Evolutionary conservation across 2,329 filamentous ascomycete species (phyloP), one percentile per base, ranked within the genome.

Genomic region (Diplocarpon rosae): DNA sequence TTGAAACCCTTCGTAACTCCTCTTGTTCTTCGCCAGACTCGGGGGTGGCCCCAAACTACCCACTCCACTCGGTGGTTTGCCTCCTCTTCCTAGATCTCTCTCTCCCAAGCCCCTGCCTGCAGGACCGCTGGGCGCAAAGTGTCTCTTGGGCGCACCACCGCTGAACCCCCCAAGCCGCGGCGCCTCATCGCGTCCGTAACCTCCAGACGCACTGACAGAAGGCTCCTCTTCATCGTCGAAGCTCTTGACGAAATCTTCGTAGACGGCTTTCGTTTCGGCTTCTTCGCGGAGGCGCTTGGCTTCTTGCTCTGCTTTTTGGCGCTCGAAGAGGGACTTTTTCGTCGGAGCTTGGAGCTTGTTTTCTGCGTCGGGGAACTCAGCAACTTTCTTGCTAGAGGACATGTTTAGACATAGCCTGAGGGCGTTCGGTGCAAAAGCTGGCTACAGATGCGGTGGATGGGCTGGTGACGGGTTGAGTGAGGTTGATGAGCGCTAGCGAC

Each of bases 281-380:
- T 83, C 83, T 64, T 94, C 89, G 54, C 86, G 76, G 55, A 77
- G 74, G 47, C 85, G 80, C 67, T 95, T 95, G 17, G 86, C 87
- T 69, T 94, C 87, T 45, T 85, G 85, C 62, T 94, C 87, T 48
- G 85, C 85, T 63, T 85, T 87, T 63, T 93, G 85, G 56, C 82
- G 81, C 66, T 95, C 89, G 62, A 93, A 95, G 20, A 83, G 73
- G 15, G 87, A 93, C 61, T 92, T 85, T 65, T 89, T 92, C 50
- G 80, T 74, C 0, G 85, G 79, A 39, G 85, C 85, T 45, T 83
- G 77, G 40, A 92, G 78, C 65, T 93, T 94, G 41, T 80, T 75
- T 45, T 82, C 76, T 47, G 85, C 72, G 57, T 87, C 77, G 12
- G 85, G 81, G 58, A 90, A 89, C 43, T 61, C 58, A 17, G 46